Percentiles rank a stretch among this genome's conserved stretches.
phyloP scores from a whole-genome alignment of 2,329 filamentous ascomycete genomes.

The Zasmidium citrigriseum region DNA sequence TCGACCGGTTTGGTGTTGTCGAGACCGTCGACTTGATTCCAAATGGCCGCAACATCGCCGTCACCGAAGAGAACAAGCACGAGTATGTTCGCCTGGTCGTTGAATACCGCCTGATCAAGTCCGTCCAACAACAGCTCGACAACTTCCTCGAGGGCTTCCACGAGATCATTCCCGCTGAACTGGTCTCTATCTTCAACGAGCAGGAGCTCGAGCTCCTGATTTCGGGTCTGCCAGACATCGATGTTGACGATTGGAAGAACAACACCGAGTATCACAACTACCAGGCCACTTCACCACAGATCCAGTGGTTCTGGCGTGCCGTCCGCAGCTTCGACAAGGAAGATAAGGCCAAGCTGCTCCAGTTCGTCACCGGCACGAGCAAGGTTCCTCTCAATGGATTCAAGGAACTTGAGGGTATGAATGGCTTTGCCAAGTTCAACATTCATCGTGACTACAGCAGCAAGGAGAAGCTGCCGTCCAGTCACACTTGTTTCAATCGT shows the following conservation, averaged over 20 bases:
- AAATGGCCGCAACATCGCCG: constrained; percentile 85
- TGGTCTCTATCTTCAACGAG: constrained; percentile 97
- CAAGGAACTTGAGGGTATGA: constrained; percentile 99
- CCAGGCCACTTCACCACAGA: constrained; percentile 87
- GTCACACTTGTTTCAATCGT: constrained; percentile 99
- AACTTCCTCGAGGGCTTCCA: constrained; percentile 85
- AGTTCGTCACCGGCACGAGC: constrained; percentile 97
- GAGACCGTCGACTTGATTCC: constrained; percentile 83
- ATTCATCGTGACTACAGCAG: constrained; percentile 97
- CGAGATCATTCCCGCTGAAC: constrained; percentile 91
- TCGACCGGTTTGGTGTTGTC: constrained; percentile 89
- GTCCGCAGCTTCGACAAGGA: constrained; percentile 98
- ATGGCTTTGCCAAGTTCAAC: constrained; percentile 96
- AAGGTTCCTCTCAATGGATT: constrained; percentile 98
- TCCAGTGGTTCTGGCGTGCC: constrained; percentile 99
- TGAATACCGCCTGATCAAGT: constrained; percentile 87
- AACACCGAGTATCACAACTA: constrained; percentile 99
- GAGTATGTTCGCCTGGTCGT: constrained; percentile 95
- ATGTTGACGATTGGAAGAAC: constrained; percentile 98
- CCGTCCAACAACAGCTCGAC: constrained; percentile 92
- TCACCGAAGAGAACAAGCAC: constrained; percentile 98
- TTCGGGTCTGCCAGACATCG: constrained; percentile 94
- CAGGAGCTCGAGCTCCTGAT: constrained; percentile 96
- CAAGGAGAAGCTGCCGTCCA: constrained; percentile 92
- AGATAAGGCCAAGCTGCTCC: constrained; percentile 92